Base-by-base conservation (phyloP, 192 early-diverging fungal species). In the Coemansia sp. region DNA sequence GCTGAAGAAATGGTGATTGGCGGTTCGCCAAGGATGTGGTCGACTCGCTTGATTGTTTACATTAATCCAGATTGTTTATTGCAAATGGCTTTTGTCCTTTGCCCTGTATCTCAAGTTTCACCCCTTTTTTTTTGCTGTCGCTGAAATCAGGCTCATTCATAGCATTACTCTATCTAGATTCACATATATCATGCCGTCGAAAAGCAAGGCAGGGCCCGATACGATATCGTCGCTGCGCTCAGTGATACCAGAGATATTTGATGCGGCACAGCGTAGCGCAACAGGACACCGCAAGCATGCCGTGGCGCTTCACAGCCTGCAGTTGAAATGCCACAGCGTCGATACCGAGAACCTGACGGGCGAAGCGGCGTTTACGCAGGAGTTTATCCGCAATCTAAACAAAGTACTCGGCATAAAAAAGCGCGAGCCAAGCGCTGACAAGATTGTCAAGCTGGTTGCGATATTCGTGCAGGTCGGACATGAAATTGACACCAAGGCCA, bases 361-460 rank as follows among this genome's bases (percentile, higher is more conserved):
- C 24, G 90, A 92, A 56, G 62, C 65, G n/a, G 78, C 71, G 14
- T 87, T 94, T 67, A 87, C 87, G 53, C 66, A 84, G 25, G 89
- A 91, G 67, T 83, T 90, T 62, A 77, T 87, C n/a, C 81, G 86
- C 53, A 92, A 91, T 67, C 69, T 94, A 12, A 88, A 89, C 67
- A 90, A 87, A 33, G 75, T 93, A 7, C 68, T 94, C 10, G 82
- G 83, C 18, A 72, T 91, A 34, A 90, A 89, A 63, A 90, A 87
- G 68, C 83, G 85, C 37, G 83, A 90, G 62, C 67, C 83, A 1
- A 73, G 80, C 34, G 89, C 84, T 0, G 91, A 94, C 41, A 73
- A 85, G 48, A 78, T 89, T 2, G 72, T 92, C 55, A 83, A 84
- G 55, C 89, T 93, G 55, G 78, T 93, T 17, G 86, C 86, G 19